These are phyloP conservation scores for Yamadazyma sp. DNA, from an alignment of 805 yeast genomes.

Conservation along the genomic window DNA sequence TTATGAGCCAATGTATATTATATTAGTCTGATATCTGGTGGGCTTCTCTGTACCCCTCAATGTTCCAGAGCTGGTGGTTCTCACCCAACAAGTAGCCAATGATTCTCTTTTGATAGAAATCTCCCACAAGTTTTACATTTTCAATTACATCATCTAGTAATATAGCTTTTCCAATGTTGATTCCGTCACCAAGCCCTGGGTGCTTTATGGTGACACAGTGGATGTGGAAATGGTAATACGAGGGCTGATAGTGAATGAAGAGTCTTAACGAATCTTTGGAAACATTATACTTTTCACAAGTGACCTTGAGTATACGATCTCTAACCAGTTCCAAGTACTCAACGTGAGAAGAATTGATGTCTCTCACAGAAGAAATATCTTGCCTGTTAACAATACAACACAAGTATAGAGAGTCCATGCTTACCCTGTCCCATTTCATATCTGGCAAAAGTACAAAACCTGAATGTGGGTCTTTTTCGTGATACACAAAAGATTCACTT, in stretches of 20 bases:
- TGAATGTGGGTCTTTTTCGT: constrained; percentile 51
- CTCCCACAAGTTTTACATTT: constrained; percentile 53
- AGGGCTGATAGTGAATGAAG: constrained; percentile 92
- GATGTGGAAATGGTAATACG: constrained; percentile 92
- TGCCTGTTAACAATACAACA: constrained; percentile 70
- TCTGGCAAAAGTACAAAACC: constrained; percentile 87
- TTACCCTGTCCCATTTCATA: constrained; percentile 91
- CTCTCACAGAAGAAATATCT: constrained; percentile 75
- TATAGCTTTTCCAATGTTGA: constrained; percentile 77
- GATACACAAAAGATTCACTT: constrained; percentile 72
- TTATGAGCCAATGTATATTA: not conserved
- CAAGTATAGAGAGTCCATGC: constrained; percentile 68
- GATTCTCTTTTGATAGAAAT: constrained; percentile 58
- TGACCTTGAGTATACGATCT: constrained; percentile 44
- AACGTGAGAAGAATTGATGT: constrained; percentile 58
- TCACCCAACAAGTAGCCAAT: constrained; percentile 73
- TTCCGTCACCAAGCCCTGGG: constrained; percentile 66
- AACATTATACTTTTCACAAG: constrained; percentile 42
- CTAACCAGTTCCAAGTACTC: constrained; percentile 54
- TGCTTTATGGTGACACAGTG: constrained; percentile 79
- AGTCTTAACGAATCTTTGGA: constrained; percentile 60
- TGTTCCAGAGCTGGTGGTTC: constrained; percentile 70
- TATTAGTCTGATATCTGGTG: constrained; percentile 7
- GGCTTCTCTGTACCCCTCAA: constrained; percentile 22
- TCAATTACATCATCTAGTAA: constrained; percentile 81